Percentiles rank a stretch among this genome's conserved stretches.
Conservation (phyloP, 164 flowering plant species). For the Berberis thunbergii region DNA sequence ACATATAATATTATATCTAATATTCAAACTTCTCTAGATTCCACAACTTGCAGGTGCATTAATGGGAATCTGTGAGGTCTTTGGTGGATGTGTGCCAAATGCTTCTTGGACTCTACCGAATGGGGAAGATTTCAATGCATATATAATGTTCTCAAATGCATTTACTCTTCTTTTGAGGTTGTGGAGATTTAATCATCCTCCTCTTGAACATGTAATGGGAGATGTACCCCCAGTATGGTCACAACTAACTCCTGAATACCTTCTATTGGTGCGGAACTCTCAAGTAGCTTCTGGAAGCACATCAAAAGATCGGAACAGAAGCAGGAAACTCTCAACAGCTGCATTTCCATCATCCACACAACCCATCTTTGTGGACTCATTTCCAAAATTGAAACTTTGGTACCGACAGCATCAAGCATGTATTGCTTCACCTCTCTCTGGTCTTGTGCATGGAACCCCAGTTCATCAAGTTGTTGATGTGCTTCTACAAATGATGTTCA, state of each 20-base stretch:
- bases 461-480: conserved; percentile 78
- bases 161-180: conserved; percentile 83
- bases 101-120: conserved; percentile 59
- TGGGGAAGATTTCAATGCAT: conserved; percentile 79
- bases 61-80: conserved; percentile 92
- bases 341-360: conserved; percentile 32
- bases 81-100: conserved; percentile 81
- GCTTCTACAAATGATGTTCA: conserved; percentile 80
- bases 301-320: conserved; percentile 36
- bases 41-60: conserved; percentile 91
- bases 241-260: conserved; percentile 91
- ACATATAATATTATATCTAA: background rate
- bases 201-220: conserved; percentile 79
- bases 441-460: conserved; percentile 77
- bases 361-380: conserved; percentile 82
- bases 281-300: conserved; percentile 38
- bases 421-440: conserved; percentile 84
- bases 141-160: conserved; percentile 87
- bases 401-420: conserved; percentile 92
- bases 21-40: conserved; percentile 34
- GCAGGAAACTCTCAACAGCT: conserved; percentile 29
- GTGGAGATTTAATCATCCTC: conserved; percentile 94
- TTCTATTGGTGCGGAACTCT: conserved; percentile 71
- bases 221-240: conserved; percentile 87
- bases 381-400: conserved; percentile 86